phyloP scores from a whole-genome alignment of 176 grass and related monocot species.

The Dendrocalamus sinicus region DNA sequence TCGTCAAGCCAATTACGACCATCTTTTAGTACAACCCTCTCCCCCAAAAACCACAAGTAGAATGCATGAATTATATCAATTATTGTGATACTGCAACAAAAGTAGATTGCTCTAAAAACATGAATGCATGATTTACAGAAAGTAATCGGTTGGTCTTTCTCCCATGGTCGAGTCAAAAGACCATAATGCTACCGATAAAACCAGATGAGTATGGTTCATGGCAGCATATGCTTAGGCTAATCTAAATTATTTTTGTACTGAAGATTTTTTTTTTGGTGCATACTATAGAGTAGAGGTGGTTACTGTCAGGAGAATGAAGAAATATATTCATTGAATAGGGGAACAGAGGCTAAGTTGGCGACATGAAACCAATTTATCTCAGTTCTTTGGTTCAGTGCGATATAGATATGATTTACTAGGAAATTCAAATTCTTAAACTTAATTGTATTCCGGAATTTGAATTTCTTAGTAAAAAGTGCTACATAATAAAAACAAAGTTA shows the following conservation, averaged over 20 bases:
- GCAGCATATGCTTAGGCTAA: constrained; percentile 3
- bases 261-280: not conserved
- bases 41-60: not conserved
- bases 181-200: constrained; percentile 4
- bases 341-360: not conserved
- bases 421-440: not conserved
- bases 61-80: constrained; percentile 1
- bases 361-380: not conserved
- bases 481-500: not conserved
- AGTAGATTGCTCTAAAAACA: constrained; percentile 29
- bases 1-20: not conserved
- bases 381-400: not conserved
- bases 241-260: not conserved
- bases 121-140: not conserved
- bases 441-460: not conserved
- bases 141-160: not conserved
- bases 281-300: not conserved
- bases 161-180: constrained; percentile 3
- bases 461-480: not conserved
- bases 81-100: not conserved
- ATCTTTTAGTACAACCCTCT: not conserved
- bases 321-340: not conserved
- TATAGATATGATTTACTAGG: not conserved
- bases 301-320: not conserved
- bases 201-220: constrained; percentile 9